Evolutionary conservation across 768 basidiomycete genomes (phyloP).

Genomic region (Pulveroboletus ravenelii): DNA sequence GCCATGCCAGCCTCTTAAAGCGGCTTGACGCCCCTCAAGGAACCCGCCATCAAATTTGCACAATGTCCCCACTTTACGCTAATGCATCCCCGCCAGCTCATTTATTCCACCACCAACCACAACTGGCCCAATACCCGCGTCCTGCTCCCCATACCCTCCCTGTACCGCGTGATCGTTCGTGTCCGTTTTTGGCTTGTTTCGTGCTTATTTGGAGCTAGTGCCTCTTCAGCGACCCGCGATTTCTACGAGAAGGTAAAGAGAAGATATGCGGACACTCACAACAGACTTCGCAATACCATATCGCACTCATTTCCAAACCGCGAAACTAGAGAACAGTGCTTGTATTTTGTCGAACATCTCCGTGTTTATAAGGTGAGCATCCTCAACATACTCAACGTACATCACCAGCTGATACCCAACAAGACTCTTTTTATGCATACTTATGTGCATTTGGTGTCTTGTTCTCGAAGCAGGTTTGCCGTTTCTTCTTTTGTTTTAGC

Average conservation of each 20-base stretch:
- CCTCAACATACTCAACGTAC: neutral
- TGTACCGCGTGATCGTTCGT: neutral
- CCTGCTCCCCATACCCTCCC: neutral
- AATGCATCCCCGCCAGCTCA: neutral
- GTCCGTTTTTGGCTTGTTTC: constrained; percentile 10
- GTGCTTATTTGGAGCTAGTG: neutral
- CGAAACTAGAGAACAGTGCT: constrained; percentile 1
- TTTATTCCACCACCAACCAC: neutral
- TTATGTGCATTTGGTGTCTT: constrained; percentile 21
- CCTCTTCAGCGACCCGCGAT: neutral
- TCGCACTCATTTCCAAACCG: constrained; percentile 1
- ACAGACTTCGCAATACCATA: constrained; percentile 3
- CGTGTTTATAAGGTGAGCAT: constrained; percentile 19
- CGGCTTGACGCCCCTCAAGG: neutral
- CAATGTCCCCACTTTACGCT: constrained; percentile 4
- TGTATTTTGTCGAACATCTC: constrained; percentile 5
- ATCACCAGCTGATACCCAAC: constrained; percentile 4
- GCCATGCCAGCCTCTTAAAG: constrained; percentile 1
- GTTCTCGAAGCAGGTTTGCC: constrained; percentile 9
- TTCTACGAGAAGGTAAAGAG: constrained; percentile 5
- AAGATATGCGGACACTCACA: neutral
- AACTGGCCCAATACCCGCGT: neutral
- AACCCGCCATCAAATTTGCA: neutral
- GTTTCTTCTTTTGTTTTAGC: neutral
- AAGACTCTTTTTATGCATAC: constrained; percentile 25